Conservation (phyloP, 306 rosid species). For the Coriaria nepalensis region DNA sequence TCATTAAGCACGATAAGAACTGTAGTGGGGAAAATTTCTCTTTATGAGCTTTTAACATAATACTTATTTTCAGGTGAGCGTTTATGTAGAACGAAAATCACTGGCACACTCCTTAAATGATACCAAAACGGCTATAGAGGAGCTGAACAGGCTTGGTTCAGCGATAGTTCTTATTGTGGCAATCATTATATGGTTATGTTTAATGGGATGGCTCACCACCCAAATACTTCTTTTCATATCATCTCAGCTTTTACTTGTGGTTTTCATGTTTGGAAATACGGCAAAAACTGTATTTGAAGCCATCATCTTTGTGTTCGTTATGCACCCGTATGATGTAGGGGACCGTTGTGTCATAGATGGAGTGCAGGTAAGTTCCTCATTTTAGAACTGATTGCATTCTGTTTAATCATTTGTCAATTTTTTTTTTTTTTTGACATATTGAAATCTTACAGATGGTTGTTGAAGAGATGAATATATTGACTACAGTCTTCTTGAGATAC, state of each 20-base stretch:
- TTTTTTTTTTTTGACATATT: constrained; percentile 9
- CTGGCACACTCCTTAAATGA: constrained; percentile 66
- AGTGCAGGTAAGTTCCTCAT: constrained; percentile 45
- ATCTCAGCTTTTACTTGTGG: constrained; percentile 65
- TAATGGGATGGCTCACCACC: constrained; percentile 72
- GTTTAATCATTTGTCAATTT: not conserved
- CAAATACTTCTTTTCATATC: constrained; percentile 55
- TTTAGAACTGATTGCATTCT: not conserved
- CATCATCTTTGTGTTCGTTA: constrained; percentile 74
- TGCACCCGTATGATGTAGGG: constrained; percentile 86
- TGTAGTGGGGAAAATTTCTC: not conserved
- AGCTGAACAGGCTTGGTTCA: constrained; percentile 56
- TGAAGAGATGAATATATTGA: constrained; percentile 85
- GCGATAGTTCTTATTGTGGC: constrained; percentile 24
- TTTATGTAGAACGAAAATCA: constrained; percentile 62
- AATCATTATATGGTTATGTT: constrained; percentile 45
- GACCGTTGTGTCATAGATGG: constrained; percentile 88
- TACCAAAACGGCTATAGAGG: constrained; percentile 73
- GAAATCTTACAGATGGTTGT: constrained; percentile 49
- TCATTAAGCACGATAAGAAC: not conserved
- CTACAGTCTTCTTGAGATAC: constrained; percentile 57
- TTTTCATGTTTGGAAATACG: constrained; percentile 60
- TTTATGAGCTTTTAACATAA: constrained; percentile 2
- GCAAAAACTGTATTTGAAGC: constrained; percentile 75
- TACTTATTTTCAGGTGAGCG: constrained; percentile 50